Base-by-base conservation (phyloP, 768 basidiomycete species). In the Termitomyces sp. region DNA sequence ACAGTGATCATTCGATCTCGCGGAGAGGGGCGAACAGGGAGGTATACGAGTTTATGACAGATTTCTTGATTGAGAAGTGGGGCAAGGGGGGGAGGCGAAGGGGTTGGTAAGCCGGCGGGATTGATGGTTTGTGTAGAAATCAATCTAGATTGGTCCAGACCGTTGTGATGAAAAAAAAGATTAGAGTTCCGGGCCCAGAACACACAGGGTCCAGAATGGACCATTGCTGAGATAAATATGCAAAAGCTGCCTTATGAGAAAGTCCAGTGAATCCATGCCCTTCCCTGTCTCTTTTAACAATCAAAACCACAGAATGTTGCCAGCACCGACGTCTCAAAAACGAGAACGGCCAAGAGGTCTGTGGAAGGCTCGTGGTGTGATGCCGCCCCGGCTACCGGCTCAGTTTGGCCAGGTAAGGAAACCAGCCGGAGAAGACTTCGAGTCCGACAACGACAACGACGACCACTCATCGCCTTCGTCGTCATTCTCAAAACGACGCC, bases 31-130 rank as follows among this genome's bases (percentile, higher is more conserved):
- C 90, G 1, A 80, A 88, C 60, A 71, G 88, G 62, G 96, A 96
- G 72, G 71, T 99, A 45, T 90, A 87, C 62, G 85, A 95, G 68
- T 96, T 80, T 71, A 81, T 98, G 82, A 85, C 85, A 2, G 75
- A 71, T 24, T 98, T 94, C 72, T 73, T 99, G 57, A 60, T 84
- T 1, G 94, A 97, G 73, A 94, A 93, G 67, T 98, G 96, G 95
- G 93, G 95, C 26, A 88, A 85, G 63, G 90, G 89, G 26, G 83
- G 84, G 21, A 76, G 80, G 55, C 76, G 76, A 55, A 75, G 85
- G n/a, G 79, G 80, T 17, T 84, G 84, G 81, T 86, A 63, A 56
- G 11, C 49, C 46, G 51, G 51, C 41, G 34, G 46, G 15, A 44
- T 43, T n/a, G 19, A 45, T 22, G 21, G 4, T 22, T 42, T 4